Conservation (phyloP, 164 flowering plant genomes). For the Liquidambar formosana region DNA sequence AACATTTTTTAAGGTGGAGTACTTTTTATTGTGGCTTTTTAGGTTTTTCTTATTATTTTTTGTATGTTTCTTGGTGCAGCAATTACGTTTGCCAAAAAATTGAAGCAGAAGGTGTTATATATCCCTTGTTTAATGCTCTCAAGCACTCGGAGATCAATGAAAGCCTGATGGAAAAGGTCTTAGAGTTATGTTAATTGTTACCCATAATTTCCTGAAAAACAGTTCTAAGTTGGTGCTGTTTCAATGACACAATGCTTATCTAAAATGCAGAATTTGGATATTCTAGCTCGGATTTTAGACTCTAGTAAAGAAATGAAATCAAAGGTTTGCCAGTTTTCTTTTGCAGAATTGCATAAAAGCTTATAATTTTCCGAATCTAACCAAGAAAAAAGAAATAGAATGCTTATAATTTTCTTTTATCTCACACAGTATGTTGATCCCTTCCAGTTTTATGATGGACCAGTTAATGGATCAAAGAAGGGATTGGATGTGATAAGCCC, state of each 20-base stretch:
- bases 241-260: constrained; percentile 8
- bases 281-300: constrained; percentile 70
- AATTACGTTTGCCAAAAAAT: constrained; percentile 53
- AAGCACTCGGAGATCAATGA: constrained; percentile 39
- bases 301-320: constrained; percentile 67
- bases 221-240: constrained; percentile 8
- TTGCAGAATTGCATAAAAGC: neutral
- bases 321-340: constrained; percentile 43
- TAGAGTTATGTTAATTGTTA: neutral
- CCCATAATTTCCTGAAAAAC: neutral
- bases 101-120: constrained; percentile 57
- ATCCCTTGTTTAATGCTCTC: constrained; percentile 45
- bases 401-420: neutral
- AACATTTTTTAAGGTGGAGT: neutral
- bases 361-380: neutral
- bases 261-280: constrained; percentile 62
- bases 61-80: constrained; percentile 42
- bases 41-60: neutral
- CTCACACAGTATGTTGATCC: constrained; percentile 20
- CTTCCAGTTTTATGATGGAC: constrained; percentile 61
- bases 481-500: constrained; percentile 17
- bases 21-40: neutral
- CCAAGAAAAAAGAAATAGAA: neutral
- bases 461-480: constrained; percentile 50
- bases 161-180: constrained; percentile 60